These are phyloP conservation scores for Apiotrichum gracile DNA, from an alignment of 1,284 basidiomycete genomes.

Conservation along the genomic window DNA sequence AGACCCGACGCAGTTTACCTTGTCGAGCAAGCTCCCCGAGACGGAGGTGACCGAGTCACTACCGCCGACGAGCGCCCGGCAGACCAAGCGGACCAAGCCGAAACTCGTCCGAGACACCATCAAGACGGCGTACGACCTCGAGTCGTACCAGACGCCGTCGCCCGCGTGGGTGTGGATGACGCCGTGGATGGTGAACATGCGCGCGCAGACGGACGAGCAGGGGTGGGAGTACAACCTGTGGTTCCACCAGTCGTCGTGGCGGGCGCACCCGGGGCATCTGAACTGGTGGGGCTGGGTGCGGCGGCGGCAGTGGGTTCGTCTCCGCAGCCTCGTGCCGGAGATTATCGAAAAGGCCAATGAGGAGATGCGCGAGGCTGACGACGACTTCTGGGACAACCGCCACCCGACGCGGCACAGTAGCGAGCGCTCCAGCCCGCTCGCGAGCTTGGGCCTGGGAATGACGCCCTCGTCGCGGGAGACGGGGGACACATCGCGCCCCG, in stretches of 20 bases:
- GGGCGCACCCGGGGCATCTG: constrained; percentile 25
- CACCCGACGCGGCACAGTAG: neutral
- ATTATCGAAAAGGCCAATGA: neutral
- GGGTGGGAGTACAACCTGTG: constrained; percentile 48
- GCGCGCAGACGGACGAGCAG: constrained; percentile 43
- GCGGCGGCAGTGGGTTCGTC: constrained; percentile 43
- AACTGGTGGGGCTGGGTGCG: constrained; percentile 47
- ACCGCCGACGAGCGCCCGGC: neutral
- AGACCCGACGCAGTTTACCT: constrained; percentile 44
- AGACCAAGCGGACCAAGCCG: neutral
- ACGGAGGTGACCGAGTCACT: constrained; percentile 11
- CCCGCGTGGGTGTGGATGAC: constrained; percentile 46
- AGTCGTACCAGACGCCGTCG: constrained; percentile 40
- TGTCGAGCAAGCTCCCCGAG: constrained; percentile 16
- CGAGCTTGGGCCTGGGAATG: neutral
- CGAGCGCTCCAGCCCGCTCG: no score
- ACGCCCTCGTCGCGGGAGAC: no score
- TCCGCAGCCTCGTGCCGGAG: constrained; percentile 18
- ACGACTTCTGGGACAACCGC: neutral
- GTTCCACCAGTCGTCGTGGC: constrained; percentile 40
- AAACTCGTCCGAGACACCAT: constrained; percentile 21
- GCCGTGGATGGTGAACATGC: constrained; percentile 48
- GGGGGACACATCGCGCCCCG: no score
- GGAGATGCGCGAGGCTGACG: neutral
- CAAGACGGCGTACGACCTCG: constrained; percentile 41